phyloP scores from a whole-genome alignment of 345 rosid species.

The Nasturtium officinale region DNA sequence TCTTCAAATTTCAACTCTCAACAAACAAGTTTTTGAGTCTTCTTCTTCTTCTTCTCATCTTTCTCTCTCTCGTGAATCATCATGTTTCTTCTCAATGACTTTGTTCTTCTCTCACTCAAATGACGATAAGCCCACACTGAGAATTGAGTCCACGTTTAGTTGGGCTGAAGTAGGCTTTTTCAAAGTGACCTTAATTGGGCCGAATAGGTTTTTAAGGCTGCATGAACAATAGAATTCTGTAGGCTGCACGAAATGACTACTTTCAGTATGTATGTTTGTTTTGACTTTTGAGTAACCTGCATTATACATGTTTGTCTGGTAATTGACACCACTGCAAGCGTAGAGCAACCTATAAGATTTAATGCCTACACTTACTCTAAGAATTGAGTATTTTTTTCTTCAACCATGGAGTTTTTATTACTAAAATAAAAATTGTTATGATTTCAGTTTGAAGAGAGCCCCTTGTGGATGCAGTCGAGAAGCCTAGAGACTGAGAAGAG shows the following conservation, averaged over 20 bases:
- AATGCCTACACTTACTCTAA: no score
- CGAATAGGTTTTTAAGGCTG: background rate
- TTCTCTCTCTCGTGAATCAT: no score
- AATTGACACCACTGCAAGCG: no score
- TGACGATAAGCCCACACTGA: slow-evolving; percentile 1
- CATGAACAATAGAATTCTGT: slow-evolving; percentile 9
- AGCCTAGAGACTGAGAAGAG: slow-evolving; percentile 16
- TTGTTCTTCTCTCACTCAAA: background rate
- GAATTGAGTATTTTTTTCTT: no score
- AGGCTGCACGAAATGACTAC: slow-evolving; percentile 14
- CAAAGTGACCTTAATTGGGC: background rate
- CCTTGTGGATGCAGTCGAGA: slow-evolving; percentile 29
- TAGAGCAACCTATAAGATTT: no score
- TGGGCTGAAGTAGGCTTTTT: background rate
- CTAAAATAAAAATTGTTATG: background rate
- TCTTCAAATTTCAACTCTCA: slow-evolving; percentile 9
- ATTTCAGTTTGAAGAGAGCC: slow-evolving; percentile 23
- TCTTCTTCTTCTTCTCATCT: no score
- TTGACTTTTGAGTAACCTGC: no score
- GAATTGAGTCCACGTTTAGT: slow-evolving; percentile 3
- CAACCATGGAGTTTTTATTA: no score
- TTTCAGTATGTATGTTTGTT: no score
- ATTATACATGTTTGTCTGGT: no score
- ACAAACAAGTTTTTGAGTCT: background rate
- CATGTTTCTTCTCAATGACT: no score